Conservation (phyloP, 768 basidiomycete genomes). For the Lactifluus volemus region DNA sequence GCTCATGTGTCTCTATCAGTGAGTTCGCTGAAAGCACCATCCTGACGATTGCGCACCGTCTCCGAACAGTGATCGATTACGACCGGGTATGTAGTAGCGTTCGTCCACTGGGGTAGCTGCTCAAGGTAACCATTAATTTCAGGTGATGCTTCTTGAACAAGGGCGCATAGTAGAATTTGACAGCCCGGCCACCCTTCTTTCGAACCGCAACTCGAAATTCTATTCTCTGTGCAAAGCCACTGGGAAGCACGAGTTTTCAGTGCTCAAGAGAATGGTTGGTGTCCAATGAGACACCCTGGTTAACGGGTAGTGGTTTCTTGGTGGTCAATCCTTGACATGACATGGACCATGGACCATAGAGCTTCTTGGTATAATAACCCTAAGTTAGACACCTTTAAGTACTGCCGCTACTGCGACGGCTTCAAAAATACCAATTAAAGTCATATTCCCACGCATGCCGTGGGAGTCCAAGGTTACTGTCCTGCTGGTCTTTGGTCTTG, state of each 20-base stretch:
- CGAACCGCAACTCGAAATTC: constrained; percentile 51
- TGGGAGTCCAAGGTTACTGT: too few species aligned
- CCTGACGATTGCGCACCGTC: constrained; percentile 73
- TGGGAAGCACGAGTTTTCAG: constrained; percentile 60
- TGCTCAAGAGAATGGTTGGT: constrained; percentile 60
- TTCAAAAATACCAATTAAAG: neutral
- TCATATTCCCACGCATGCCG: neutral
- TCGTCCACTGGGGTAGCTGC: neutral
- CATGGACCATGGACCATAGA: too few species aligned
- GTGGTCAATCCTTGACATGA: too few species aligned
- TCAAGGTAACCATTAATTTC: neutral
- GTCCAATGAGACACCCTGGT: neutral
- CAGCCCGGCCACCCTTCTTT: constrained; percentile 47
- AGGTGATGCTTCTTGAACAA: constrained; percentile 75
- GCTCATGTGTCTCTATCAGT: constrained; percentile 27
- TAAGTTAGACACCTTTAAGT: too few species aligned
- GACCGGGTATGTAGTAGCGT: constrained; percentile 48
- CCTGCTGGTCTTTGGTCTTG: too few species aligned
- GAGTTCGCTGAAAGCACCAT: constrained; percentile 78
- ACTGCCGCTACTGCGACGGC: too few species aligned
- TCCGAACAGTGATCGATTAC: constrained; percentile 77
- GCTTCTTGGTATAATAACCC: too few species aligned
- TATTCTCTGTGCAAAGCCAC: constrained; percentile 64
- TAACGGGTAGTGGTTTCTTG: neutral
- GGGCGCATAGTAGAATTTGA: constrained; percentile 76